Evolutionary conservation across 345 rosid species (phyloP).

Genomic region (Aquilaria sinensis): DNA sequence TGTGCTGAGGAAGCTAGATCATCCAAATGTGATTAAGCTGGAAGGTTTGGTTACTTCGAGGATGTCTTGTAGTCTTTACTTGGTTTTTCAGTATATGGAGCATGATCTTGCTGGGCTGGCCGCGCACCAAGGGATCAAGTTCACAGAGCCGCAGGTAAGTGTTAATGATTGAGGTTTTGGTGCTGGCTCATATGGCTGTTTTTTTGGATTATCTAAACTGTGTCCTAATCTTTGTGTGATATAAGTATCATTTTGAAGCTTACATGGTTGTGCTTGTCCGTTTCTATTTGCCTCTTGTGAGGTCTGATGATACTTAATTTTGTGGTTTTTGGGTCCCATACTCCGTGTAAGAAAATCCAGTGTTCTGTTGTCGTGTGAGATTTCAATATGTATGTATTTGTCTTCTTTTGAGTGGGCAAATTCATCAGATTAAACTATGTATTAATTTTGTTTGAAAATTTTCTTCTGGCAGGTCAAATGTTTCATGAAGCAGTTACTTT

Average conservation of each 20-base stretch:
- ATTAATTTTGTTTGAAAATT: neutral
- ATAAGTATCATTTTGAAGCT: slow-evolving; percentile 14
- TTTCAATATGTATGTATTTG: slow-evolving; percentile 14
- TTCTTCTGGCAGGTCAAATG: slow-evolving; percentile 58
- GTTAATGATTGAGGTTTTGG: slow-evolving; percentile 3
- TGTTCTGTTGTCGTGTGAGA: slow-evolving; percentile 12
- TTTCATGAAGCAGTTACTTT: slow-evolving; percentile 74
- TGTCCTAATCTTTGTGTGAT: slow-evolving; percentile 14
- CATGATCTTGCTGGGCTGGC: slow-evolving; percentile 91
- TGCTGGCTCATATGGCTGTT: slow-evolving; percentile 13
- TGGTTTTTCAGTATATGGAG: slow-evolving; percentile 92
- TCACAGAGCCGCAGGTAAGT: slow-evolving; percentile 80
- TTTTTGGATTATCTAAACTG: slow-evolving; percentile 19
- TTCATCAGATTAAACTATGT: slow-evolving; percentile 13
- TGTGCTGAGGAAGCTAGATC: slow-evolving; percentile 59
- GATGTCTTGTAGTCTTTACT: slow-evolving; percentile 81
- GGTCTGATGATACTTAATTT: slow-evolving; percentile 16
- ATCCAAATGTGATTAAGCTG: slow-evolving; percentile 85
- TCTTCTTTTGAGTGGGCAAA: slow-evolving; percentile 17
- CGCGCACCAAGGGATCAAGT: slow-evolving; percentile 63
- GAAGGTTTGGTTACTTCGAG: slow-evolving; percentile 88
- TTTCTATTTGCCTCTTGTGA: slow-evolving; percentile 18
- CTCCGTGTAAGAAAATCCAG: slow-evolving; percentile 13
- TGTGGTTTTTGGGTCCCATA: slow-evolving; percentile 28
- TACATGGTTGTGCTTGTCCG: slow-evolving; percentile 17